Conservation (phyloP, 148 eudicot species). For the Fagopyrum tataricum region DNA sequence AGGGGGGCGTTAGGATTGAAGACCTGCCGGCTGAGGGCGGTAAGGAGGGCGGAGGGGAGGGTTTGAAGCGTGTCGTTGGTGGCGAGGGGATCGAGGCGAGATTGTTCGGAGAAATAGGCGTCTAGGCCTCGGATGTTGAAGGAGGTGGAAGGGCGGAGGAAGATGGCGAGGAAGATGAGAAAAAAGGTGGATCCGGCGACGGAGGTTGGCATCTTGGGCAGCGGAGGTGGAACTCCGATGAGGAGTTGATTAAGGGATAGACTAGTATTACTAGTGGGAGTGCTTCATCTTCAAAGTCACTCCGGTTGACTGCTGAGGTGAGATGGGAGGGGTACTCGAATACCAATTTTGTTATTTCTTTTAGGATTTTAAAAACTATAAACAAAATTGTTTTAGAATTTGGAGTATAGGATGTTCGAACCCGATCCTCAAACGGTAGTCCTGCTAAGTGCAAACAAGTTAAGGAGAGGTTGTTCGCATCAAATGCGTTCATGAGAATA, state of each 20-base stretch:
- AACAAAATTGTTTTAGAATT: too few species aligned
- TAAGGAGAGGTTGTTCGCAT: too few species aligned
- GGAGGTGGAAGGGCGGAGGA: constrained; percentile 22
- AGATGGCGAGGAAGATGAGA: constrained; percentile 15
- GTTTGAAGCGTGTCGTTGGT: constrained; percentile 61
- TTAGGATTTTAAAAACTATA: too few species aligned
- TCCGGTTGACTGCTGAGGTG: not conserved
- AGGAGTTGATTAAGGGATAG: not conserved
- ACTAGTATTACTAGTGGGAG: not conserved
- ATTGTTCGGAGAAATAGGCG: constrained; percentile 56
- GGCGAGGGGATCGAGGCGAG: constrained; percentile 56
- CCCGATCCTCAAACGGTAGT: too few species aligned
- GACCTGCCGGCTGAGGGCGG: constrained; percentile 19
- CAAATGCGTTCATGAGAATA: too few species aligned
- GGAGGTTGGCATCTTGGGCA: constrained; percentile 21
- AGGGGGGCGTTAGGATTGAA: constrained; percentile 31
- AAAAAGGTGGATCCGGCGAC: constrained; percentile 19
- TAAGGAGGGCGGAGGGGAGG: constrained; percentile 43
- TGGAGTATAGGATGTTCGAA: too few species aligned
- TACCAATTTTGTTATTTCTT: too few species aligned
- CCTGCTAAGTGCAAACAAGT: too few species aligned
- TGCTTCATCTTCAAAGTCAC: not conserved
- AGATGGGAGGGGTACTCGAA: too few species aligned
- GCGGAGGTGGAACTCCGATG: constrained; percentile 17
- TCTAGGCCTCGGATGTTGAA: constrained; percentile 47